Percentiles rank a stretch among this genome's conserved stretches.
Evolutionary conservation across 352 stramenopile genomes (phyloP).

Genomic region (Pythium apleroticum): DNA sequence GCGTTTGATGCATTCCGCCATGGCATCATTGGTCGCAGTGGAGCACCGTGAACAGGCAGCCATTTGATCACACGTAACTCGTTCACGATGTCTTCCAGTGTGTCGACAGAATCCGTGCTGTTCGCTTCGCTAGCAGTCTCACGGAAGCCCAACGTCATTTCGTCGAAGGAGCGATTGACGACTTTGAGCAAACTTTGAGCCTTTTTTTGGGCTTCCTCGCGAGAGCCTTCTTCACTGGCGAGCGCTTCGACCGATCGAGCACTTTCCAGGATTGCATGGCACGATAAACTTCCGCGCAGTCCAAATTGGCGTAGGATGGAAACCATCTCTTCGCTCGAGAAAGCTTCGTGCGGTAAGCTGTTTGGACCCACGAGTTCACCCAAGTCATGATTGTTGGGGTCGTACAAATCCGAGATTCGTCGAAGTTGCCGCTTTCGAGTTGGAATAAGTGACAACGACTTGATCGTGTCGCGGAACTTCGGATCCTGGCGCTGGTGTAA

Average conservation of each 20-base stretch:
- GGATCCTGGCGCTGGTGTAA: constrained; percentile 57
- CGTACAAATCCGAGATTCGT: constrained; percentile 55
- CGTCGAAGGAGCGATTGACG: constrained; percentile 78
- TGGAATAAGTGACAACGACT: constrained; percentile 45
- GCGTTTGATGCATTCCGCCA: constrained; percentile 34
- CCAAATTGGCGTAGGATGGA: constrained; percentile 56
- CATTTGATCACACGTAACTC: constrained; percentile 16
- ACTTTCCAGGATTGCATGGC: constrained; percentile 70
- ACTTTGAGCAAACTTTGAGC: constrained; percentile 59
- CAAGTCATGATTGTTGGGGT: constrained; percentile 66
- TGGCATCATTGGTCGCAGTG: constrained; percentile 41
- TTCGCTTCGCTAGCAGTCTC: constrained; percentile 8
- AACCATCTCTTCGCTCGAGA: constrained; percentile 49
- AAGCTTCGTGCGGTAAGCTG: constrained; percentile 51
- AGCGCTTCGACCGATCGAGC: constrained; percentile 60
- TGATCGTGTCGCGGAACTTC: constrained; percentile 49
- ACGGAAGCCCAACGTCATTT: constrained; percentile 35
- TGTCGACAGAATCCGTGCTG: background rate
- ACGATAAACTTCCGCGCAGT: constrained; percentile 59
- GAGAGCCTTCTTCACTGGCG: constrained; percentile 16
- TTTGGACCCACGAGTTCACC: constrained; percentile 64
- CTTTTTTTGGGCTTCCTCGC: constrained; percentile 37
- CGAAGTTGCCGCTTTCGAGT: constrained; percentile 56
- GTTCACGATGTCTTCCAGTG: constrained; percentile 11
- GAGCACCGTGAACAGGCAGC: constrained; percentile 20